Evolutionary conservation across 129 eudicot species (phyloP).

Genomic region (Saposhnikovia divaricata): DNA sequence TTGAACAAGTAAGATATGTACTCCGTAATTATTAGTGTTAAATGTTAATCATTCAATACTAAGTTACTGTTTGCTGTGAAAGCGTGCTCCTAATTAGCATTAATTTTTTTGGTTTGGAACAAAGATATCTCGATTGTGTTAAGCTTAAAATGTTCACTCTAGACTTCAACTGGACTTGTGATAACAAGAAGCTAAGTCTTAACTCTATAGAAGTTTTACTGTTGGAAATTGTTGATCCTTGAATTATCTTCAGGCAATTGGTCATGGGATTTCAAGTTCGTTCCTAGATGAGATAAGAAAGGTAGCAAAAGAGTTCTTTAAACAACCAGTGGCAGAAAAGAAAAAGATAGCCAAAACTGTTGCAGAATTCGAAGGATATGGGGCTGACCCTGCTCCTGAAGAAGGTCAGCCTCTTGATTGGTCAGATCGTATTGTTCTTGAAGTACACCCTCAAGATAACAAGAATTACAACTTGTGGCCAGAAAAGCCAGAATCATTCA

Average conservation of each 20-base stretch:
- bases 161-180: not conserved
- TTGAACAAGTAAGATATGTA: no score
- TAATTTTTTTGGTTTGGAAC: not conserved
- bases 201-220: not conserved
- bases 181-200: not conserved
- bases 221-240: not conserved
- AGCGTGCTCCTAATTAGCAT: not conserved
- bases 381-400: constrained; percentile 42
- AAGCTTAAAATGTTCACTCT: not conserved
- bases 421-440: constrained; percentile 58
- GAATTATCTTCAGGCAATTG: constrained; percentile 22
- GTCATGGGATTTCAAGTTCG: constrained; percentile 30
- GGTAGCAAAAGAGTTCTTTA: constrained; percentile 43
- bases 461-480: constrained; percentile 45
- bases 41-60: not conserved
- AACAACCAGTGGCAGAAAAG: constrained; percentile 61
- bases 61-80: no score
- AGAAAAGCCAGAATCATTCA: constrained; percentile 34
- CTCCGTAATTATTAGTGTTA: not conserved
- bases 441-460: constrained; percentile 34
- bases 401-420: constrained; percentile 63
- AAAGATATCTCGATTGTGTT: not conserved
- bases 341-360: constrained; percentile 39
- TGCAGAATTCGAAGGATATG: constrained; percentile 52
- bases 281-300: constrained; percentile 23